phyloP scores from a whole-genome alignment of 306 rosid genomes.

The Sophora flavescens region DNA sequence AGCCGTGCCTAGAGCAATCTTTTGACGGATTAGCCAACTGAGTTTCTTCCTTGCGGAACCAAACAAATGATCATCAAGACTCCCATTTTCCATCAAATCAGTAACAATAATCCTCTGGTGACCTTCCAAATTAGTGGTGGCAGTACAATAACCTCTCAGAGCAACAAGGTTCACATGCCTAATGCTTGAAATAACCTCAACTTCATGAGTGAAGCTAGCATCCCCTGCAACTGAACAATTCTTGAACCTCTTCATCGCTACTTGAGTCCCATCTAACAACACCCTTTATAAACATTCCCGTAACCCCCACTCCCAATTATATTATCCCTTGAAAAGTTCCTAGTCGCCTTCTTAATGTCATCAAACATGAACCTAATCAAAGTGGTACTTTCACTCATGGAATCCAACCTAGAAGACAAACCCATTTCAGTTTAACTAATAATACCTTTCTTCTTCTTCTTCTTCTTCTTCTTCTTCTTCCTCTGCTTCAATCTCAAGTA shows the following conservation, averaged over 20 bases:
- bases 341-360: constrained; percentile 76
- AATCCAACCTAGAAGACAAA: constrained; percentile 64
- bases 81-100: constrained; percentile 93
- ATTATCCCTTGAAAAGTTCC: constrained; percentile 72
- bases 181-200: constrained; percentile 90
- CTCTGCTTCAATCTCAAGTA: constrained; percentile 42
- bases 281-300: constrained; percentile 87
- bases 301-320: constrained; percentile 93
- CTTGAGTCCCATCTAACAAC: constrained; percentile 72
- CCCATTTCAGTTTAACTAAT: constrained; percentile 47
- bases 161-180: constrained; percentile 92
- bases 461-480: too few species aligned
- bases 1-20: constrained; percentile 85
- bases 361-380: constrained; percentile 77
- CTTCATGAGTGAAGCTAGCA: constrained; percentile 81
- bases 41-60: constrained; percentile 62
- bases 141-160: constrained; percentile 86
- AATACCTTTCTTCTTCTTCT: neutral
- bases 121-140: constrained; percentile 81
- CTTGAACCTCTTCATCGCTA: constrained; percentile 93
- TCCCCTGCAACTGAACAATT: constrained; percentile 92
- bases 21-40: constrained; percentile 84
- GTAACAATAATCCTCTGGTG: constrained; percentile 96
- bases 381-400: constrained; percentile 74
- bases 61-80: constrained; percentile 89